phyloP scores from a whole-genome alignment of 2,329 filamentous ascomycete species.

The Diplodia sapinea region DNA sequence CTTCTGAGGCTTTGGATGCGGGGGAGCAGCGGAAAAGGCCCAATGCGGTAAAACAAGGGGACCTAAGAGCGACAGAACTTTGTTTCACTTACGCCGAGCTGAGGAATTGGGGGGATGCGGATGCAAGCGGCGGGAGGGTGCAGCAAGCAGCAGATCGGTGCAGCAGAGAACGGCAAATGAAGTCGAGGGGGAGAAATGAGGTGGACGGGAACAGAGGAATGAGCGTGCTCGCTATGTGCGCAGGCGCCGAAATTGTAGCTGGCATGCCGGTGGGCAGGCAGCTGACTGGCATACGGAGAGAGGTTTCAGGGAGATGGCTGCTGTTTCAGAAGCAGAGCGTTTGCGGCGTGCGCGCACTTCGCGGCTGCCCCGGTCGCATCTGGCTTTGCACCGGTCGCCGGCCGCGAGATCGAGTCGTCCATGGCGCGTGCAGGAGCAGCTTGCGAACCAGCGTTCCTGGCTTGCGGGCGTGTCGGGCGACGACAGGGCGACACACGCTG shows the following conservation, averaged over 20 bases:
- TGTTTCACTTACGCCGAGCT: slow-evolving; percentile 13
- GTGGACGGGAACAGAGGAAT: slow-evolving; percentile 1
- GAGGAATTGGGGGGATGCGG: not conserved
- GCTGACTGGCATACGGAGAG: slow-evolving; percentile 18
- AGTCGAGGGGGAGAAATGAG: slow-evolving; percentile 1
- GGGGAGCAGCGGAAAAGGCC: slow-evolving; percentile 15
- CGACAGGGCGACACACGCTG: slow-evolving; percentile 8
- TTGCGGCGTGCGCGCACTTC: not conserved
- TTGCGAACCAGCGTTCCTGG: not conserved
- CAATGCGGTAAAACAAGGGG: slow-evolving; percentile 13
- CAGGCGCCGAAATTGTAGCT: slow-evolving; percentile 22
- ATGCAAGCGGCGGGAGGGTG: slow-evolving; percentile 1
- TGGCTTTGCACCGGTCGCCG: too few species aligned
- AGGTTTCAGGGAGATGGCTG: slow-evolving; percentile 30
- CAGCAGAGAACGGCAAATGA: slow-evolving; percentile 8
- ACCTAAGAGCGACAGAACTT: not conserved
- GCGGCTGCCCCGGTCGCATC: not conserved
- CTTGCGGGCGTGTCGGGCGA: slow-evolving; percentile 7
- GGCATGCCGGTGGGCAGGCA: slow-evolving; percentile 15
- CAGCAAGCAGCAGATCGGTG: not conserved
- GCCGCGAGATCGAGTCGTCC: not conserved
- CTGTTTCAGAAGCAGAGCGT: slow-evolving; percentile 25
- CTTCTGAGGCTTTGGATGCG: slow-evolving; percentile 13
- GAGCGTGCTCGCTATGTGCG: not conserved
- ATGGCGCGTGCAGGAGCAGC: not conserved